Conservation (phyloP, 768 basidiomycete genomes). For the Strobilomyces dryophilus region DNA sequence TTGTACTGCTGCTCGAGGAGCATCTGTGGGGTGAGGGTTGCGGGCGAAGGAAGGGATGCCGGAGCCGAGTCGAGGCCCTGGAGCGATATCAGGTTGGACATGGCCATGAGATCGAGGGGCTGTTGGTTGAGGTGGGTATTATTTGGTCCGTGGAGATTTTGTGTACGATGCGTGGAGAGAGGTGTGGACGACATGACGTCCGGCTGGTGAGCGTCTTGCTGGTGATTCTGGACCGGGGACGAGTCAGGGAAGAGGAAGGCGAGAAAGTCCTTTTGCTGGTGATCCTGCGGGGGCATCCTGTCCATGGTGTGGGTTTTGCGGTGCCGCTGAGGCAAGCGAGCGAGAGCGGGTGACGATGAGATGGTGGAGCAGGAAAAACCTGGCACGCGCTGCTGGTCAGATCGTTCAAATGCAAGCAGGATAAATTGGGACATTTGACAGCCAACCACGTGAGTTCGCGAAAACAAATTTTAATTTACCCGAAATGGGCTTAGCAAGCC, state of each 20-base stretch:
- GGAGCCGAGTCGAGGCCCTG: conserved; percentile 36
- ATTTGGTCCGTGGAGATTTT: conserved; percentile 7
- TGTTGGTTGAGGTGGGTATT: conserved; percentile 18
- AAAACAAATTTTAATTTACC: neutral
- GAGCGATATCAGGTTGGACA: conserved; percentile 48
- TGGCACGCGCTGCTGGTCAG: neutral
- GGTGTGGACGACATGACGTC: conserved; percentile 5
- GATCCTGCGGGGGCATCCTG: conserved; percentile 22
- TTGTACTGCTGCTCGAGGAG: conserved; percentile 76
- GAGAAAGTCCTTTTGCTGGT: conserved; percentile 35
- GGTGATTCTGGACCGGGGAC: conserved; percentile 22
- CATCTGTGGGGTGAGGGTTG: conserved; percentile 41
- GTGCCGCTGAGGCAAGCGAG: neutral
- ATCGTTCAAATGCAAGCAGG: neutral
- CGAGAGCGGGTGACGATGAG: neutral
- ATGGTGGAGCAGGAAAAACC: conserved; percentile 6
- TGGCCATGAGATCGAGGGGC: conserved; percentile 45
- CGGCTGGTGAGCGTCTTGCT: conserved; percentile 19
- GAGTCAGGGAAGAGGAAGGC: conserved; percentile 33
- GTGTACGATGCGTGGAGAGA: conserved; percentile 12
- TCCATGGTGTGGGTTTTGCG: conserved; percentile 11
- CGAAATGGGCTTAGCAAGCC: neutral
- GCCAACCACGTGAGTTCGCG: conserved; percentile 1
- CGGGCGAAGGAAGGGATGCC: conserved; percentile 13
- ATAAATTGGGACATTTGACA: neutral